Evolutionary conservation across 805 yeast genomes (phyloP).

Genomic region (Monosporozyma siamensis): DNA sequence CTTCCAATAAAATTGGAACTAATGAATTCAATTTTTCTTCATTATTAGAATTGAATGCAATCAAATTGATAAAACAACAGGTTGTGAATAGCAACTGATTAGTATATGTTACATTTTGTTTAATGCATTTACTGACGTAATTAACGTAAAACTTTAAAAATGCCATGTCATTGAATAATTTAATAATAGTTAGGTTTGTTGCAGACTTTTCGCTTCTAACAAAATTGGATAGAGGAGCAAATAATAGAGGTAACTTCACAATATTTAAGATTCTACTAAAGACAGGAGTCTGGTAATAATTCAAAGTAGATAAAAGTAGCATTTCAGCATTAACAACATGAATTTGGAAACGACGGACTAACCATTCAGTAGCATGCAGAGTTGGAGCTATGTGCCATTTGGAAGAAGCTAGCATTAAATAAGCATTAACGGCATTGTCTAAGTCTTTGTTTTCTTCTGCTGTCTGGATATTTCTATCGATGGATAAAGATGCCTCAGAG

Average conservation of each 20-base stretch:
- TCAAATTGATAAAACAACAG: slow-evolving; percentile 54
- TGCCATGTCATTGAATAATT: slow-evolving; percentile 63
- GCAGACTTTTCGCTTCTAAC: slow-evolving; percentile 58
- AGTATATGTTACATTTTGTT: slow-evolving; percentile 50
- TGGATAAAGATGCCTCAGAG: slow-evolving; percentile 65
- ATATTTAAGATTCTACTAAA: slow-evolving; percentile 72
- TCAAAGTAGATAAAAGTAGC: slow-evolving; percentile 61
- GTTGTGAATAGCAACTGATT: slow-evolving; percentile 72
- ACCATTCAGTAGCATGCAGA: slow-evolving; percentile 85
- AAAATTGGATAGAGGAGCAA: slow-evolving; percentile 59
- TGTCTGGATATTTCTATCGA: slow-evolving; percentile 78
- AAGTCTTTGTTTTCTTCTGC: slow-evolving; percentile 68
- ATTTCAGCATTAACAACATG: slow-evolving; percentile 73
- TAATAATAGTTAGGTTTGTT: slow-evolving; percentile 55
- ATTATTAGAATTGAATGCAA: slow-evolving; percentile 43
- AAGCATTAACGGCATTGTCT: slow-evolving; percentile 65
- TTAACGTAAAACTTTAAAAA: slow-evolving; percentile 58
- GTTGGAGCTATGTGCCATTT: slow-evolving; percentile 70
- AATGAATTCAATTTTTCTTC: slow-evolving; percentile 38
- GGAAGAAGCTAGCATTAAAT: slow-evolving; percentile 64
- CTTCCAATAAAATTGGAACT: slow-evolving; percentile 50
- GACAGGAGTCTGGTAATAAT: slow-evolving; percentile 67
- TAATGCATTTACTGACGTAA: slow-evolving; percentile 37
- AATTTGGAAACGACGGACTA: slow-evolving; percentile 80
- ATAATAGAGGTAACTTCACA: slow-evolving; percentile 67